Evolutionary conservation across 2,329 filamentous ascomycete species (phyloP), one percentile per base, ranked within the genome.

Genomic region (Tolypocladium amazonense): DNA sequence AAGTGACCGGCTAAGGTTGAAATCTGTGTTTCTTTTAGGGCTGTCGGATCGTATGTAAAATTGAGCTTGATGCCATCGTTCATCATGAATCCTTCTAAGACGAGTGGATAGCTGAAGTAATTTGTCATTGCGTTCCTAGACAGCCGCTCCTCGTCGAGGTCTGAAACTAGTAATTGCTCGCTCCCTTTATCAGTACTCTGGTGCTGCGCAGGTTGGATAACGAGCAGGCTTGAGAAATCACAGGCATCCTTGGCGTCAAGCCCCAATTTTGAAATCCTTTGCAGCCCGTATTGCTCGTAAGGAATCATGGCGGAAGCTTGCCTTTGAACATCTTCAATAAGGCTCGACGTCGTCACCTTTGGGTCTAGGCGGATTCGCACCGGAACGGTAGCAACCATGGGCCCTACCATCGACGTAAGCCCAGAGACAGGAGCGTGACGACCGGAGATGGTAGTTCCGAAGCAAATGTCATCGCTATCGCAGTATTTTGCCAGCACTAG

Each of bases 371-470:
- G 41, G 1, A 45, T 23, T 12, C 41, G 20, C 3, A 45, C n/a
- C 5, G 41, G 41, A 23, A 45, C 62, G 2, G 69, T 71, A 12
- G 67, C 65, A 30, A 74, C 69, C 0, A 68, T 67, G 4, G 72
- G 70, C 1, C 69, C 72, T 3, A 64, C 58, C 9, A 72, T 67
- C 1, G 62, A 58, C 4, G 66, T 64, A 1, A 74, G 64, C 7
- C 66, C 68, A 1, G 56, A 33, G 1, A 74, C 57, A 1, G 65
- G 62, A 3, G 68, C 65, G 9, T 68, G 62, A 0, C 71, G 67
- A 8, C 72, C 72, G 0, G 68, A 69, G 1, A 70, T 59, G 0
- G 68, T 67, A 5, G 62, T 63, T 1, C 69, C 70, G 52, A 72
- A 72, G 1, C 66, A 43, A 0, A 72, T 60, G 56, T 68, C 67